phyloP scores from a whole-genome alignment of 2,329 filamentous ascomycete species.

The Penicillium sp. region DNA sequence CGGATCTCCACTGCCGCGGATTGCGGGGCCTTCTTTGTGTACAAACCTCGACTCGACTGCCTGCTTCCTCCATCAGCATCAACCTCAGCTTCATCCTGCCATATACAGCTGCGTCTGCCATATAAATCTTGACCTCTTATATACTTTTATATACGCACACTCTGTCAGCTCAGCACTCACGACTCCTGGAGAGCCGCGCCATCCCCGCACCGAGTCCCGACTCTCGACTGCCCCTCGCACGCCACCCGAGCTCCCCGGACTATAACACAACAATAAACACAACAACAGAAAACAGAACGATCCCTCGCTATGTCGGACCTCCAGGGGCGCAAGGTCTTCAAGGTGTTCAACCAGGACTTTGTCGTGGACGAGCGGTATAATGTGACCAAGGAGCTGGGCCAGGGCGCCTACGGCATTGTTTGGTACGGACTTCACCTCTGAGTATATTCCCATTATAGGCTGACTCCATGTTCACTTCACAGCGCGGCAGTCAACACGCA shows the following conservation, averaged over 20 bases:
- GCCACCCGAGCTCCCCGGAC: background rate
- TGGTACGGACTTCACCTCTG: slow-evolving; percentile 56
- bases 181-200: background rate
- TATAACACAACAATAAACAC: background rate
- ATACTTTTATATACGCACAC: background rate
- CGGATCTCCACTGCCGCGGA: background rate
- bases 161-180: background rate
- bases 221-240: background rate
- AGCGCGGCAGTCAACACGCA: slow-evolving; percentile 90
- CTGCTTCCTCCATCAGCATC: background rate
- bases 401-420: slow-evolving; percentile 97
- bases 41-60: background rate
- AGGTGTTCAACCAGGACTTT: slow-evolving; percentile 99
- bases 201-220: background rate
- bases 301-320: slow-evolving; percentile 54
- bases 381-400: slow-evolving; percentile 96
- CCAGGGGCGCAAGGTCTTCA: slow-evolving; percentile 83
- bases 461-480: slow-evolving; percentile 14
- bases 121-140: too few relatives aligned
- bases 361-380: slow-evolving; percentile 97
- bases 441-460: background rate
- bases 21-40: background rate
- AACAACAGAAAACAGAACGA: background rate
- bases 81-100: background rate
- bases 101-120: too few relatives aligned